Evolutionary conservation across 2,329 filamentous ascomycete species (phyloP).

Genomic region (Aspergillus neotritici): DNA sequence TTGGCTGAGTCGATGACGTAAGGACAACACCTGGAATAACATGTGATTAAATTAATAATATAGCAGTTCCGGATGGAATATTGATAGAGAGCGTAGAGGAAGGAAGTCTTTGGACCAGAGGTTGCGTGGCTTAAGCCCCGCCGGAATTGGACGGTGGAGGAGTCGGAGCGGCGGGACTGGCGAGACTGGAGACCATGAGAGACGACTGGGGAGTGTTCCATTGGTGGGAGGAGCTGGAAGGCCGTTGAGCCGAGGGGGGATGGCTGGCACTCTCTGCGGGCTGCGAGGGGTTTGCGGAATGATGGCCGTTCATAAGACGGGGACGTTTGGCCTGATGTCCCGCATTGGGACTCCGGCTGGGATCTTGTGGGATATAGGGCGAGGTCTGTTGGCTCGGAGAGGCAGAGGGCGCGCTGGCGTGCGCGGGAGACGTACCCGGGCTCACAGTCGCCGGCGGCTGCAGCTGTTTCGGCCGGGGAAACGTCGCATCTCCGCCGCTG

Average conservation of each 20-base stretch:
- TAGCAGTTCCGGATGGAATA: neutral
- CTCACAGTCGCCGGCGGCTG: constrained; percentile 20
- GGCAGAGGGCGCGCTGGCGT: constrained; percentile 15
- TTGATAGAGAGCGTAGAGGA: no score
- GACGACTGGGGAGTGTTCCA: constrained; percentile 12
- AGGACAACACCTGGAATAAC: no score
- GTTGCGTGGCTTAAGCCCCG: neutral
- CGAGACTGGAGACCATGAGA: constrained; percentile 19
- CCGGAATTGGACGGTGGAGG: constrained; percentile 17
- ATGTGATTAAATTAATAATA: neutral
- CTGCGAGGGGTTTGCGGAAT: constrained; percentile 1
- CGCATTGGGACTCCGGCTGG: constrained; percentile 15
- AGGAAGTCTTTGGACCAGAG: neutral
- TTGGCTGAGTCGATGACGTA: no score
- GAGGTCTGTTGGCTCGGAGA: constrained; percentile 27
- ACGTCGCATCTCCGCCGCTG: constrained; percentile 7
- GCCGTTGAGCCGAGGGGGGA: constrained; percentile 5
- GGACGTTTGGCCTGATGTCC: constrained; percentile 30
- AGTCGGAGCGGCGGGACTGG: constrained; percentile 20
- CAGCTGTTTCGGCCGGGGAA: constrained; percentile 6
- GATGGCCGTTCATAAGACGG: constrained; percentile 32
- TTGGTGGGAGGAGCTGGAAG: constrained; percentile 3
- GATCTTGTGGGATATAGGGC: constrained; percentile 25
- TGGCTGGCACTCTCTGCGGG: neutral
- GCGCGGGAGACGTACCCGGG: constrained; percentile 22